phyloP scores from a whole-genome alignment of 805 yeast species.

The Cephaloascus fragrans region DNA sequence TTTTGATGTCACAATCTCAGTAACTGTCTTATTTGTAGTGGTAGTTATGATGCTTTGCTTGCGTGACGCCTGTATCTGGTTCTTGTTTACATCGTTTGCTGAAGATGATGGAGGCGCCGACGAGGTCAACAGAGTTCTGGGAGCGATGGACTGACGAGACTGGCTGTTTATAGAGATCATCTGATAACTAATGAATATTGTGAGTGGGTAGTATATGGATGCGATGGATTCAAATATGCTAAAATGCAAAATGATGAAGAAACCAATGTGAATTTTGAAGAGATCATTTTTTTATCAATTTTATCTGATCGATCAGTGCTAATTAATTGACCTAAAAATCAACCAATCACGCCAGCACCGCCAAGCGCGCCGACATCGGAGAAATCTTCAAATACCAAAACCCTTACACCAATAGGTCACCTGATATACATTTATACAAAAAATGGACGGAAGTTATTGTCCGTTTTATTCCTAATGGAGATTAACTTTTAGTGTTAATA shows the following conservation, averaged over 20 bases:
- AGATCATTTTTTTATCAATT: not conserved
- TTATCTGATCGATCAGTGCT: not conserved
- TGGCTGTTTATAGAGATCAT: not conserved
- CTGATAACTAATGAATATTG: not conserved
- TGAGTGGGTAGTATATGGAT: too few relatives aligned
- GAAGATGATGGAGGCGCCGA: not conserved
- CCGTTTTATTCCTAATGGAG: too few relatives aligned
- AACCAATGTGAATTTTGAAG: not conserved
- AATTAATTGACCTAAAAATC: too few relatives aligned
- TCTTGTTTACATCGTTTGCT: too few relatives aligned
- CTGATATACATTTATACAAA: too few relatives aligned
- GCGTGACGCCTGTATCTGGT: too few relatives aligned
- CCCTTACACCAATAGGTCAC: too few relatives aligned
- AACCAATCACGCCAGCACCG: not conserved
- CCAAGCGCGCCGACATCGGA: not conserved
- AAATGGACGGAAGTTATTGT: too few relatives aligned
- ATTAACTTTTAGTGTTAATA: too few relatives aligned
- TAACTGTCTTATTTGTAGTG: slow-evolving; percentile 5
- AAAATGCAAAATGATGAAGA: not conserved
- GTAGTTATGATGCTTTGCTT: not conserved
- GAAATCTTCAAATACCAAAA: too few relatives aligned
- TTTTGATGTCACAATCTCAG: slow-evolving; percentile 46
- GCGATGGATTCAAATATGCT: too few relatives aligned
- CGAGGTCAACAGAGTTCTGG: not conserved
- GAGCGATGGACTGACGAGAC: not conserved